Conservation (phyloP, 768 basidiomycete genomes). For the Dioszegia aurantiaca region DNA sequence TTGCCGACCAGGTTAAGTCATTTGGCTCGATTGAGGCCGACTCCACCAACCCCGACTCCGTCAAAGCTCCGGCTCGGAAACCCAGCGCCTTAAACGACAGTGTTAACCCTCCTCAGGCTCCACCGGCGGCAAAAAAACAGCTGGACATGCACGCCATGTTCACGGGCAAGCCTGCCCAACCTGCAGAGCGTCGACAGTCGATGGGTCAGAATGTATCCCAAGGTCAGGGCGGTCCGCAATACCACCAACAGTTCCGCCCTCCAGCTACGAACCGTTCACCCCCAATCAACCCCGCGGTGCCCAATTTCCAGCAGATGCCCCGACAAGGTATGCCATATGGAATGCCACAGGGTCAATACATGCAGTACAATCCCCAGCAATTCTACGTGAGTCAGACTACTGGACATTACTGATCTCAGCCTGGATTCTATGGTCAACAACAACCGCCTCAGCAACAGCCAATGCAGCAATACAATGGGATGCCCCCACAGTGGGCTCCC, state of each 20-base stretch:
- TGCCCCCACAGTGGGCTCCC: conserved; percentile 31
- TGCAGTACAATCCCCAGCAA: conserved; percentile 29
- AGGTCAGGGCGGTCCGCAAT: conserved; percentile 24
- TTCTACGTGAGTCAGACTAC: conserved; percentile 37
- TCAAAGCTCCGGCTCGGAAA: conserved; percentile 21
- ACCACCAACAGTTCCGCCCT: conserved; percentile 15
- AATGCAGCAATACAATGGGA: background rate
- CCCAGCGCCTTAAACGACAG: conserved; percentile 13
- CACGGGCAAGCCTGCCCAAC: conserved; percentile 27
- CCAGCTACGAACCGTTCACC: conserved; percentile 26
- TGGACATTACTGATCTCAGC: conserved; percentile 12
- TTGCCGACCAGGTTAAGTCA: conserved; percentile 69
- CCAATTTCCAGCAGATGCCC: conserved; percentile 24
- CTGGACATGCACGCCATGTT: conserved; percentile 56
- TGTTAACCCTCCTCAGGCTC: conserved; percentile 22
- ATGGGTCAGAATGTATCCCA: background rate
- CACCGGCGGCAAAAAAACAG: conserved; percentile 50
- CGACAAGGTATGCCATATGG: conserved; percentile 26
- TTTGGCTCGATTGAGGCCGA: conserved; percentile 73
- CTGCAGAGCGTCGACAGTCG: conserved; percentile 29
- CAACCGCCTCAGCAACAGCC: conserved; percentile 30
- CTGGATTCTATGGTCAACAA: conserved; percentile 29
- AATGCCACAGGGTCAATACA: conserved; percentile 24
- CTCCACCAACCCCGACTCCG: conserved; percentile 54
- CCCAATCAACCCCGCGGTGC: conserved; percentile 25